phyloP scores from a whole-genome alignment of 208 protist species.

The Crithidia bombi region DNA sequence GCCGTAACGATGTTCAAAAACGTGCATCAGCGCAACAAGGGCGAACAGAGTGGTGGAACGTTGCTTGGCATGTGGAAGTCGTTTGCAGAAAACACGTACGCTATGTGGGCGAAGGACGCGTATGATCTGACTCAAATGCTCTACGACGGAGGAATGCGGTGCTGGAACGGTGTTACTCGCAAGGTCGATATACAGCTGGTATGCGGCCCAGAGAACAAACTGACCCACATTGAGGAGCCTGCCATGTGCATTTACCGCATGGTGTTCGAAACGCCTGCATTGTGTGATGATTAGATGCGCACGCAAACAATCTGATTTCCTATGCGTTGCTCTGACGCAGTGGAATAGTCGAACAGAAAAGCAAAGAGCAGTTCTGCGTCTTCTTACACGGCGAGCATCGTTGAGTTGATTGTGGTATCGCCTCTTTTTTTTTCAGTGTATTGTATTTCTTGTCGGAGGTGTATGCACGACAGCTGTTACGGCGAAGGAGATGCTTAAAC shows the following conservation, averaged over 20 bases:
- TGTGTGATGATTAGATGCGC: slow-evolving; percentile 54
- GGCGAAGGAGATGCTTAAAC: too few relatives aligned
- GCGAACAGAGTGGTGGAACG: slow-evolving; percentile 11
- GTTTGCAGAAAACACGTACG: slow-evolving; percentile 76
- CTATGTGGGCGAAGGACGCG: slow-evolving; percentile 58
- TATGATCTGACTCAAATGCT: slow-evolving; percentile 66
- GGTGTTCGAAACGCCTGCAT: slow-evolving; percentile 75
- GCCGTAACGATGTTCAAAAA: slow-evolving; percentile 59
- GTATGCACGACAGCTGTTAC: too few relatives aligned
- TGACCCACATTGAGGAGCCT: slow-evolving; percentile 63
- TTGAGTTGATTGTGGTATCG: too few relatives aligned
- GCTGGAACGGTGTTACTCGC: slow-evolving; percentile 60
- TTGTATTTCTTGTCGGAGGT: too few relatives aligned
- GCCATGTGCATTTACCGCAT: slow-evolving; percentile 79
- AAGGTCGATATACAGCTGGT: slow-evolving; percentile 62
- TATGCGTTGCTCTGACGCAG: background rate
- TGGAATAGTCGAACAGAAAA: background rate
- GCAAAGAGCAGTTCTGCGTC: too few relatives aligned
- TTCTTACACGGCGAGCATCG: too few relatives aligned
- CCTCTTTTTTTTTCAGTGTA: too few relatives aligned
- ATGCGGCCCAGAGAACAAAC: slow-evolving; percentile 65
- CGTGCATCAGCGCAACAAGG: slow-evolving; percentile 46
- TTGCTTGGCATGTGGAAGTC: slow-evolving; percentile 59
- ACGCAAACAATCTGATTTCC: background rate
- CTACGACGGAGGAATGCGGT: slow-evolving; percentile 51